Evolutionary conservation across 768 basidiomycete genomes (phyloP).

Genomic region (Mycena vulgaris): DNA sequence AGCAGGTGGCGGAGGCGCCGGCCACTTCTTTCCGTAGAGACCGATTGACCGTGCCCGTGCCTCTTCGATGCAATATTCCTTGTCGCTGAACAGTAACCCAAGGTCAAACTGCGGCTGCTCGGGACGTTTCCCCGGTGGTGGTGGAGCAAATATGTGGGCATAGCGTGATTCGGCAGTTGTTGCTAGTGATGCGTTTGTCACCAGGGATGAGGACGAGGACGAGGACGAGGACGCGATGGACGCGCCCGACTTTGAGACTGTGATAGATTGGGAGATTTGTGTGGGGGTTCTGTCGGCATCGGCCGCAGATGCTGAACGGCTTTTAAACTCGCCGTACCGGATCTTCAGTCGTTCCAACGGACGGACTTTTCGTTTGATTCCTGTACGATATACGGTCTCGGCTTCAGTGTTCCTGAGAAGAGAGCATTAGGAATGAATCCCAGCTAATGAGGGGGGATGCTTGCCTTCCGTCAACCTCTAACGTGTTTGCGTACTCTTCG

Average conservation of each 20-base stretch:
- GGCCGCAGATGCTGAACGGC: conserved; percentile 62
- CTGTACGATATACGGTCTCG: conserved; percentile 84
- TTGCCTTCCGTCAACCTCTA: conserved; percentile 86
- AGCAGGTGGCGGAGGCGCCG: conserved; percentile 69
- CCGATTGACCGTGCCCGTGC: conserved; percentile 87
- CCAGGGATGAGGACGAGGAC: conserved; percentile 48
- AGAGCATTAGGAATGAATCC: conserved; percentile 6
- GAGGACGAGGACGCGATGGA: conserved; percentile 49
- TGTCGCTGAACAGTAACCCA: conserved; percentile 79
- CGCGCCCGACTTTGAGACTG: conserved; percentile 48
- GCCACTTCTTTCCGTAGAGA: conserved; percentile 88
- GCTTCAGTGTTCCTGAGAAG: conserved; percentile 78
- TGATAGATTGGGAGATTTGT: conserved; percentile 41
- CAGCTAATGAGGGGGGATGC: conserved; percentile 45
- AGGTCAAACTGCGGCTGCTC: conserved; percentile 82
- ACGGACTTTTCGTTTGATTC: conserved; percentile 85
- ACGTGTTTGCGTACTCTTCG: conserved; percentile 88
- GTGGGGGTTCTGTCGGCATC: conserved; percentile 40
- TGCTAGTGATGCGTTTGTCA: conserved; percentile 47
- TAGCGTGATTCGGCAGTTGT: conserved; percentile 70
- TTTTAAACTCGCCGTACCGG: conserved; percentile 85
- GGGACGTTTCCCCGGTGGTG: conserved; percentile 75
- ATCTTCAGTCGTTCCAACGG: conserved; percentile 89
- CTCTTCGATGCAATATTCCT: conserved; percentile 92
- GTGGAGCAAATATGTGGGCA: conserved; percentile 81